A percentile compares a stretch with the other conserved stretches of the same genome.
Evolutionary conservation across 306 rosid species (phyloP).

Genomic region (Vicia villosa): DNA sequence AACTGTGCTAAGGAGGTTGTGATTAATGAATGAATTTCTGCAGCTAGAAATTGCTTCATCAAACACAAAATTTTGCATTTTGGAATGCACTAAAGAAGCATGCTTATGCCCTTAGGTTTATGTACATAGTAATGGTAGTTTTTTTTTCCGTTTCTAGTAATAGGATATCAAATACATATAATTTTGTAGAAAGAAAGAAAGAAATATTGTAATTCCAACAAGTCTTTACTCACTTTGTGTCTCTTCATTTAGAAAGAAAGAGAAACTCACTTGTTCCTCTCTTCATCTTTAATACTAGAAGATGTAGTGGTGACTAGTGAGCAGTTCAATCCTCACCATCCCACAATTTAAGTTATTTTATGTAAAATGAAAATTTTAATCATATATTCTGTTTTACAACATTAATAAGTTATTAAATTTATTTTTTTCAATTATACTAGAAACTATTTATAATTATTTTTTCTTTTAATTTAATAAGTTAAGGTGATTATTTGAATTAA

Average conservation of each 20-base stretch:
- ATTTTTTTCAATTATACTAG: neutral
- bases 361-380: too few species aligned
- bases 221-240: neutral
- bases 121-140: constrained; percentile 41
- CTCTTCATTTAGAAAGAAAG: neutral
- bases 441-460: too few species aligned
- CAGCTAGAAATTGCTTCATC: constrained; percentile 18
- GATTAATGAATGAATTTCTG: constrained; percentile 20
- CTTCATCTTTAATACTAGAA: neutral
- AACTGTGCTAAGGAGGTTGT: neutral
- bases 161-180: neutral
- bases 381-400: too few species aligned
- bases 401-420: too few species aligned
- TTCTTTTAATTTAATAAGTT: too few species aligned
- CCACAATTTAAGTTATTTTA: neutral
- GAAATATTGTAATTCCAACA: neutral
- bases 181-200: neutral
- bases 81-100: neutral
- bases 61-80: constrained; percentile 32
- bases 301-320: neutral
- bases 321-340: neutral
- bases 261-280: neutral
- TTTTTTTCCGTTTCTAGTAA: neutral
- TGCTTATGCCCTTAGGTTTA: neutral
- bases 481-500: too few species aligned